These are phyloP conservation scores for Cadophora sp. DNA, from an alignment of 2,329 filamentous ascomycete species.

Conservation along the genomic window DNA sequence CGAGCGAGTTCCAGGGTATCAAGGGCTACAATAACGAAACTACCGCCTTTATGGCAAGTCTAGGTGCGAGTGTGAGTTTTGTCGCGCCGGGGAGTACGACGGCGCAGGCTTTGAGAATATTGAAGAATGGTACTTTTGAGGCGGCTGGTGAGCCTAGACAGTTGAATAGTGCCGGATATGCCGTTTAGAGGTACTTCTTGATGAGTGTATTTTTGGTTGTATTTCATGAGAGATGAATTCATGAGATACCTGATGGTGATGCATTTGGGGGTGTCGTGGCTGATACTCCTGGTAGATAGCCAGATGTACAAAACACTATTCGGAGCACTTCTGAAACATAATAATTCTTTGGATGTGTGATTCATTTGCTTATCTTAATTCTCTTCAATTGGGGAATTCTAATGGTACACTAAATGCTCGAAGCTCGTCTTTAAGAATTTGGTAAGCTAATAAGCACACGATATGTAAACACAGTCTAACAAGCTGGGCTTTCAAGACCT, in stretches of 20 bases:
- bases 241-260: background rate
- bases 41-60: conserved; percentile 60
- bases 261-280: background rate
- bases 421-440: no score
- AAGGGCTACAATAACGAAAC: conserved; percentile 63
- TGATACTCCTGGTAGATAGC: background rate
- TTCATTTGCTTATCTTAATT: no score
- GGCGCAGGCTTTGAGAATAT: conserved; percentile 68
- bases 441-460: no score
- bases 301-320: background rate
- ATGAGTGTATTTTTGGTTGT: background rate
- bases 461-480: no score
- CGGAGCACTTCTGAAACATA: no score
- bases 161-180: conserved; percentile 70
- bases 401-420: no score
- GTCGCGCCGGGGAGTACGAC: conserved; percentile 60
- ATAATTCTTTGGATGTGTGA: no score
- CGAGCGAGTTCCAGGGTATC: conserved; percentile 44
- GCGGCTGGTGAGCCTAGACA: conserved; percentile 80
- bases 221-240: conserved; percentile 4
- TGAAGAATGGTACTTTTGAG: conserved; percentile 74
- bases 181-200: conserved; percentile 47
- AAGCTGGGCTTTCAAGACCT: no score
- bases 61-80: conserved; percentile 68
- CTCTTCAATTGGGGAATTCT: no score